Evolutionary conservation across 495 filamentous ascomycete genomes (phyloP).

Genomic region (Eremomyces bilateralis): DNA sequence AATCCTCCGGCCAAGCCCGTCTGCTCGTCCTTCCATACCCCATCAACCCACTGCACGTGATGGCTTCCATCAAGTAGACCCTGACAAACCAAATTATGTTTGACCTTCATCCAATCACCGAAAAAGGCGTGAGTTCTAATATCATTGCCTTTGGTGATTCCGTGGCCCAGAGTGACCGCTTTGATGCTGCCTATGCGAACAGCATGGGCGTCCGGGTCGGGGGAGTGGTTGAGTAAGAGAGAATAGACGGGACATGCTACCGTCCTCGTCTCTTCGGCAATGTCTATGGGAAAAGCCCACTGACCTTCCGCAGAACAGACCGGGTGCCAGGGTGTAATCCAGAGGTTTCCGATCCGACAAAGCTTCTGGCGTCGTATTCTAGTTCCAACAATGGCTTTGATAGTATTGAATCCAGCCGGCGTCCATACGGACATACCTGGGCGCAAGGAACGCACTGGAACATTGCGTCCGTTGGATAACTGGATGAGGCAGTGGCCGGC

Average conservation of each 20-base stretch:
- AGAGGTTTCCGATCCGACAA: background rate
- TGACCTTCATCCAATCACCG: background rate
- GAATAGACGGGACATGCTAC: background rate
- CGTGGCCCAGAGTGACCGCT: slow-evolving; percentile 3
- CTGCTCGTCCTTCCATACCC: background rate
- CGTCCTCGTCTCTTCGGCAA: background rate
- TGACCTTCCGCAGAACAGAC: background rate
- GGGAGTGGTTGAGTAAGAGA: slow-evolving; percentile 1
- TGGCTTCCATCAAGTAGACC: background rate
- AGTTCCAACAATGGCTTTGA: slow-evolving; percentile 1
- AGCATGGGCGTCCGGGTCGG: slow-evolving; percentile 2
- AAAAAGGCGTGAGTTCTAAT: slow-evolving; percentile 3
- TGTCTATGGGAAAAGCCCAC: slow-evolving; percentile 1
- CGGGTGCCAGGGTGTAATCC: slow-evolving; percentile 4
- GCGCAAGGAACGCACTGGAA: background rate
- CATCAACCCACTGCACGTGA: background rate
- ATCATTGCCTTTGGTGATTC: slow-evolving; percentile 1
- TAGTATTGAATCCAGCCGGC: background rate
- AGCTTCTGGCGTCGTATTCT: background rate
- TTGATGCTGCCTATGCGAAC: background rate
- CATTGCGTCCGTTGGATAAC: background rate
- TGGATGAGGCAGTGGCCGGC: background rate
- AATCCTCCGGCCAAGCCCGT: background rate
- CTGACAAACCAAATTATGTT: background rate
- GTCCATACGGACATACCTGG: slow-evolving; percentile 2